Evolutionary conservation across 2,329 filamentous ascomycete species (phyloP), one percentile per base, ranked within the genome.

Genomic region (Aspergillus vadensis): DNA sequence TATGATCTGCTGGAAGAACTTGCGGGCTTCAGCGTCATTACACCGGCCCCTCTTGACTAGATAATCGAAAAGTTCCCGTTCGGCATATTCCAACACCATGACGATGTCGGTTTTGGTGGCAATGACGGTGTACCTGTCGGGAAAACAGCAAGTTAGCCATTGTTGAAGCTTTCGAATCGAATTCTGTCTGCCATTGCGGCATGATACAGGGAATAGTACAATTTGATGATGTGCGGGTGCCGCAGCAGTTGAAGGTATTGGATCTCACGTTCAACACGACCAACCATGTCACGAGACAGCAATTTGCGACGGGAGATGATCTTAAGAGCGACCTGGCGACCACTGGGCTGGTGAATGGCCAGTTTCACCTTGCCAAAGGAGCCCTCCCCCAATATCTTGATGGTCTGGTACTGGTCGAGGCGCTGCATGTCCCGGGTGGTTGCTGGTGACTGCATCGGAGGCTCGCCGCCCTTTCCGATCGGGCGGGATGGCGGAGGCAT

Each of bases 351-450:
- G 75, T 99, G 95, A 44, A 93, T 90, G 21, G 95, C 95, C 70
- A 99, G 86, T 83, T 98, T 98, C 76, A 99, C 95, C 81, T 99
- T 99, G 70, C 95, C 95, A 76, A 99, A 99, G 2, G 93, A 97
- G 50, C 95, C 95, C 80, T 99, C 95, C 59, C 95, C 95, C 14
- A 99, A 85, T 15, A 94, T 97, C 75, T 88, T 89, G 69, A 97
- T 84, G 59, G 97, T 89, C 70, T 90, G 91, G 81, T 99, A 99
- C 77, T 93, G 91, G 67, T 92, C 92, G 72, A 98, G 88, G 67
- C 94, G 88, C 81, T 94, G 90, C 80, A 91, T 91, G 65, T 88
- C 86, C 80, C 80, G 77, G 68, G 73, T 80, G 67, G 78, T 82
- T 63, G 73, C 75, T 41, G 77, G 79, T 61, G 78, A 81, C 74